phyloP scores from a whole-genome alignment of 768 basidiomycete species.

The Auricularia sp. region DNA sequence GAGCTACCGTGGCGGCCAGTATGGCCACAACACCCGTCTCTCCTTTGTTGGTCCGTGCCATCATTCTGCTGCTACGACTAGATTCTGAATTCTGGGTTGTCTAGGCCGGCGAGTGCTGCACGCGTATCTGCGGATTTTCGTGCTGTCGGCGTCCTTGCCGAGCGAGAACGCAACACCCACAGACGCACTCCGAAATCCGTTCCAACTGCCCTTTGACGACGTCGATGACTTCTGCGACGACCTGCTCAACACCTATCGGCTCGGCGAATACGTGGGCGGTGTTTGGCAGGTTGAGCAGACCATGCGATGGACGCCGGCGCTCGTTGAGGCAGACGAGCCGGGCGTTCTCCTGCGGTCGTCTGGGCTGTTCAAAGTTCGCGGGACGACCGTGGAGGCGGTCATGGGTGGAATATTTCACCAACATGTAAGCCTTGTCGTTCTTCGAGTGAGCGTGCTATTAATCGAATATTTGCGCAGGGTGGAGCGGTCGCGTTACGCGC shows the following conservation, averaged over 20 bases:
- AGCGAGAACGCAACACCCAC: conserved; percentile 3
- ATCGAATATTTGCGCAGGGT: conserved; percentile 22
- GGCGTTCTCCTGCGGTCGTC: conserved; percentile 38
- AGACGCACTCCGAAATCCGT: conserved; percentile 22
- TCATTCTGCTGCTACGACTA: not conserved
- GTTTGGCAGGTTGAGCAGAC: conserved; percentile 65
- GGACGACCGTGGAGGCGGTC: conserved; percentile 65
- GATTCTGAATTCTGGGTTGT: not conserved
- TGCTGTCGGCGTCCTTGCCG: conserved; percentile 38
- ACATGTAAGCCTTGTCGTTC: conserved; percentile 40
- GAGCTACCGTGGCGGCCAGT: conserved; percentile 52
- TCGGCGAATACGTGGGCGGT: conserved; percentile 67
- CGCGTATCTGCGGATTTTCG: conserved; percentile 63
- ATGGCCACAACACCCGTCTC: conserved; percentile 64
- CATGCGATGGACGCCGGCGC: conserved; percentile 67
- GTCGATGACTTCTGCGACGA: conserved; percentile 47
- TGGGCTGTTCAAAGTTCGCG: conserved; percentile 70
- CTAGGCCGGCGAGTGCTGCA: conserved; percentile 70
- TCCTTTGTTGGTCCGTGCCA: conserved; percentile 55
- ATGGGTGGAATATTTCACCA: conserved; percentile 72
- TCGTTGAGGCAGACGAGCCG: conserved; percentile 21
- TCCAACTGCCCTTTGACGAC: conserved; percentile 31
- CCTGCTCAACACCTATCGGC: conserved; percentile 55
- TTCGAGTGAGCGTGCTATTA: conserved; percentile 14
- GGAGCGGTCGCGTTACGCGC: conserved; percentile 29